Base-by-base conservation (phyloP, 495 filamentous ascomycete genomes). In the Trichoderma orchidacearum region DNA sequence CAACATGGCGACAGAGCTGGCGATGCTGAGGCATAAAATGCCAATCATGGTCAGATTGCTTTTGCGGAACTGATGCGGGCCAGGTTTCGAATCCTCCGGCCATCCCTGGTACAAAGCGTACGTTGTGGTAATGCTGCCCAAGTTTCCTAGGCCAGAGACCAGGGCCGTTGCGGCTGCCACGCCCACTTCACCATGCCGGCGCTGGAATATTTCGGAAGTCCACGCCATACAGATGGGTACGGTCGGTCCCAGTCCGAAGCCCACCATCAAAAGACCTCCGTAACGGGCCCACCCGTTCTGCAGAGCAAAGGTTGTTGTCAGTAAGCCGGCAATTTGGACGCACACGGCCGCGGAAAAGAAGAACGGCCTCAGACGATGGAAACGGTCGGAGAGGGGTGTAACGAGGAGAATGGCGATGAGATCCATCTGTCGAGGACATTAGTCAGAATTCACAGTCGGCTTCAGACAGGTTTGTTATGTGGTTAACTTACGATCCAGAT, bases 191-290 rank as follows among this genome's bases (percentile, higher is more conserved):
- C 90, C 86, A 63, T 95, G 89, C 3, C 90, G 85, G 18, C 76
- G 81, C 67, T 95, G 90, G 75, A 95, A 95, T 58, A 94, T 86
- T 68, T 94, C 87, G 58, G 80, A 86, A 6, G 90, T 90, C 90
- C 90, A 95, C 56, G 89, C 85, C 89, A 95, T 95, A 64, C 84
- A 89, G 66, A 89, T 89, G 36, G 90, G 90, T 2, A 96, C 90
- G 3, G 90, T 96, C 12, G 90, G 90, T 5, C 90, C 90, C 5
- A 96, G 82, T 3, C 90, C 90, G 67, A 95, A 96, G 5, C 90
- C 90, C 52, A 96, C 84, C 64, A 96, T 83, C 17, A 96, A 71
- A n/a, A 96, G 79, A 1, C 90, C 90, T 34, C 85, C 87, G 67
- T 96, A 96, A 13, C 90, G 80, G 1, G 86, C 82, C 90, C 90